These are phyloP conservation scores for Quercus mongolica DNA, from an alignment of 306 rosid genomes.

Conservation along the genomic window DNA sequence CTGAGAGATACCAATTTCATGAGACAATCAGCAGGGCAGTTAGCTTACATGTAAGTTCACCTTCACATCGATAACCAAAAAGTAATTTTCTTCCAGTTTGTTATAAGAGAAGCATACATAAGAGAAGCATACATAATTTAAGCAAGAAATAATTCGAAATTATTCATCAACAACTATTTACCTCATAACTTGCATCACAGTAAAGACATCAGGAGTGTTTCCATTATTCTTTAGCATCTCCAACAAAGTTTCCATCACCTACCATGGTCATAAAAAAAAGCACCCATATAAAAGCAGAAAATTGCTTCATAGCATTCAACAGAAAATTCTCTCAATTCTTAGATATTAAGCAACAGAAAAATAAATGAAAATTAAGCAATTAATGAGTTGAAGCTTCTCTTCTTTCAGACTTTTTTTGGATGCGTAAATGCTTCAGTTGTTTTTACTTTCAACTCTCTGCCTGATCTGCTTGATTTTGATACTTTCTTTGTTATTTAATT, in stretches of 20 bases:
- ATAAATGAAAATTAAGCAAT: not conserved
- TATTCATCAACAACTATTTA: constrained; percentile 23
- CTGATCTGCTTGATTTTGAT: too few species aligned
- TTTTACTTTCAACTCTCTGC: too few species aligned
- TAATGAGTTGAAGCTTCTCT: not conserved
- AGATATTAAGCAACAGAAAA: not conserved
- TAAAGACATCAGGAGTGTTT: constrained; percentile 63
- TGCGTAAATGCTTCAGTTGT: too few species aligned
- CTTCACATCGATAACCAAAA: too few species aligned
- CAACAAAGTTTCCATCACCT: constrained; percentile 70
- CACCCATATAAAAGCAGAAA: constrained; percentile 10
- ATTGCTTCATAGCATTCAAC: constrained; percentile 3
- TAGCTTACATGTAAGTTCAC: too few species aligned
- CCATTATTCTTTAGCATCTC: constrained; percentile 72
- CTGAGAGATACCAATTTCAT: not conserved
- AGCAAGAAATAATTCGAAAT: constrained; percentile 5
- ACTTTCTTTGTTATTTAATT: too few species aligned
- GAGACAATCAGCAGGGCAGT: not conserved
- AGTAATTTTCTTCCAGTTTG: too few species aligned
- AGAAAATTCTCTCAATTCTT: not conserved
- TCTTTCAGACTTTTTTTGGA: too few species aligned
- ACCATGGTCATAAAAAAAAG: constrained; percentile 23
- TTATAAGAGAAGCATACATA: too few species aligned
- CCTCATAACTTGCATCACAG: constrained; percentile 74
- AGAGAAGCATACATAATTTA: too few species aligned